These are phyloP conservation scores for Wickerhamomyces subpelliculosus DNA, from an alignment of 805 yeast genomes.

Conservation along the genomic window DNA sequence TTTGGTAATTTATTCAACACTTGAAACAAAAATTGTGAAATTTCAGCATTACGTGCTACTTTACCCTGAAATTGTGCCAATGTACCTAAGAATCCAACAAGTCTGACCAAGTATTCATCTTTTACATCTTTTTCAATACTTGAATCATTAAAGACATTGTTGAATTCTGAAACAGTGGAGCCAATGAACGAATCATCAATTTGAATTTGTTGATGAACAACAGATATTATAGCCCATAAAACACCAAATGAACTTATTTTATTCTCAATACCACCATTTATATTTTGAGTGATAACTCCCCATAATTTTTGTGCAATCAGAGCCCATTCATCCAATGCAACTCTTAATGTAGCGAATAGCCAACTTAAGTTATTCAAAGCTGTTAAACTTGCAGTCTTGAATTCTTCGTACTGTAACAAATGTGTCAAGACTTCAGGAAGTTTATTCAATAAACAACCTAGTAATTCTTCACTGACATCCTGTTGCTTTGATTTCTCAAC, in stretches of 20 bases:
- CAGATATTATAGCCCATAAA: slow-evolving; percentile 36
- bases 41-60: slow-evolving; percentile 34
- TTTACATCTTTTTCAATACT: slow-evolving; percentile 19
- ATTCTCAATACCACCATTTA: slow-evolving; percentile 21
- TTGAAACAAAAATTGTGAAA: slow-evolving; percentile 38
- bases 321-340: slow-evolving; percentile 10
- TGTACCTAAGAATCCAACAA: slow-evolving; percentile 46
- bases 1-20: slow-evolving; percentile 21
- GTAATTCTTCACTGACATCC: slow-evolving; percentile 10
- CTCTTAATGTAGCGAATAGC: slow-evolving; percentile 29
- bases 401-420: slow-evolving; percentile 34
- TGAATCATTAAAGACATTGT: slow-evolving; percentile 7
- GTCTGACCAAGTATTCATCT: slow-evolving; percentile 34
- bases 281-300: slow-evolving; percentile 10
- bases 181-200: slow-evolving; percentile 23
- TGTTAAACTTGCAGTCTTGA: slow-evolving; percentile 49
- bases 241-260: slow-evolving; percentile 33
- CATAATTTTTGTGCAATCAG: slow-evolving; percentile 4
- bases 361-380: slow-evolving; percentile 70
- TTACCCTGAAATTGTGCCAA: slow-evolving; percentile 41
- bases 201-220: slow-evolving; percentile 13
- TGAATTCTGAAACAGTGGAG: slow-evolving; percentile 16
- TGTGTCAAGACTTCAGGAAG: slow-evolving; percentile 33
- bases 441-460: slow-evolving; percentile 12
- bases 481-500: slow-evolving; percentile 3